Base-by-base conservation (phyloP, 805 yeast species). In the Dipodascopsis uninucleata region DNA sequence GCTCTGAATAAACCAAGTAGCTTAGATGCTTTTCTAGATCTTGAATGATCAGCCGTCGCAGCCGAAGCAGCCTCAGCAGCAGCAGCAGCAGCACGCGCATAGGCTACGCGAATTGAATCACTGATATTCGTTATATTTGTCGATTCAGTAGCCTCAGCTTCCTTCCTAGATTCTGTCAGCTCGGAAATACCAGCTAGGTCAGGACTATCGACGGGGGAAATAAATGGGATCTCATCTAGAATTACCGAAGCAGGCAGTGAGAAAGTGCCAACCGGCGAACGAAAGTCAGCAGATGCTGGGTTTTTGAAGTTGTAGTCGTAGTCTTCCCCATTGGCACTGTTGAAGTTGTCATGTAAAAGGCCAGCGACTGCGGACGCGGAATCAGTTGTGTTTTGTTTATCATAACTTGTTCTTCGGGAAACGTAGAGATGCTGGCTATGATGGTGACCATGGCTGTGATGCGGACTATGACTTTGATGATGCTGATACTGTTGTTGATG, bases 11-110 rank as follows among this genome's bases (percentile, higher is more conserved):
- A 59, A 20, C 68, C 58, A 37, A 68, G 53, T 16, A 69, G 63
- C 40, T 61, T 58, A 32, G 71, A 65, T 16, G 72, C 71, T 49
- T 68, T 68, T 38, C 72, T 59, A 7, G 53, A 39, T 18, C 48
- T 43, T 23, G 43, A 33, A 25, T 25, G 31, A 22, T 40, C 34
- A 4, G 50, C 46, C 12, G 53, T 46, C 14, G 53, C 53, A 4
- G 53, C 53, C 28, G 34, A 49, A 10, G 51, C 53, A n/a, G n/a
- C n/a, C n/a, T n/a, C n/a, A 6, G 53, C 53, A 4, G 49, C 53
- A 26, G 31, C 49, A 24, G 53, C 50, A 24, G 46, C 46, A 12
- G 28, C 37, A n/a, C 37, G 28, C 6, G 37, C 20, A 18, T 34
- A 34, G 20, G 23, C 7, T 12, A 34, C 31, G 10, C 37, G 8